Evolutionary conservation across 2,329 filamentous ascomycete species (phyloP), one percentile per base, ranked within the genome.

Genomic region (Shiraia bambusicola): DNA sequence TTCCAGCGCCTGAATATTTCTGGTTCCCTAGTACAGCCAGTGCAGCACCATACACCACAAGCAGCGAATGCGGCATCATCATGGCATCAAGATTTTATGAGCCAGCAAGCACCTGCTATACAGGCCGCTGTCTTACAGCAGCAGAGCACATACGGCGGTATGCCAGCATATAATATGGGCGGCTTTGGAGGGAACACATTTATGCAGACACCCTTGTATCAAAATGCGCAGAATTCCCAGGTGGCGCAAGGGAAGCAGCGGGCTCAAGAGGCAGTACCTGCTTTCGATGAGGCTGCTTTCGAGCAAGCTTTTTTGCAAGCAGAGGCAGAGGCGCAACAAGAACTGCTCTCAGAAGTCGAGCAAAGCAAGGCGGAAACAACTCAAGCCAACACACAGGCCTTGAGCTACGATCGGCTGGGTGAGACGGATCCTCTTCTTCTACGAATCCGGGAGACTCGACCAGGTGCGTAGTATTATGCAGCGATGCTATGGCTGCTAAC

Each of bases 51-150:
- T 63, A 65, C 66, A 30, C 64, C 67, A 16, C 54, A 61, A 16
- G 65, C 66, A 14, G 42, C 58, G 28, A 59, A 52, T 40, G 51
- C 57, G 13, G 49, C 60, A 13, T 49, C 60, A 37, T 70, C 72
- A 69, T 84, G 82, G 82, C 81, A 83, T 37, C 73, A 80, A 56
- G 81, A 84, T 52, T 84, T 85, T 56, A 61, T 78, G 54, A 56
- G 61, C 22, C 65, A 69, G 28, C 70, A 73, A 41, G 39, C 49
- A n/a, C 54, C 61, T 25, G 58, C 63, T 39, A 45, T 56, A 6
- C 67, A 67, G 22, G 49, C 55, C n/a, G 58, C 59, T 22, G 45
- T 44, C 11, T 49, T 59, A 13, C 38, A 35, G 11, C 59, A 61
- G 26, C 61, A 63, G 24, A 55, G 39, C 35, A 45, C 50, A 16